phyloP scores from a whole-genome alignment of 441 rosid genomes.

The Croton laevigatus region DNA sequence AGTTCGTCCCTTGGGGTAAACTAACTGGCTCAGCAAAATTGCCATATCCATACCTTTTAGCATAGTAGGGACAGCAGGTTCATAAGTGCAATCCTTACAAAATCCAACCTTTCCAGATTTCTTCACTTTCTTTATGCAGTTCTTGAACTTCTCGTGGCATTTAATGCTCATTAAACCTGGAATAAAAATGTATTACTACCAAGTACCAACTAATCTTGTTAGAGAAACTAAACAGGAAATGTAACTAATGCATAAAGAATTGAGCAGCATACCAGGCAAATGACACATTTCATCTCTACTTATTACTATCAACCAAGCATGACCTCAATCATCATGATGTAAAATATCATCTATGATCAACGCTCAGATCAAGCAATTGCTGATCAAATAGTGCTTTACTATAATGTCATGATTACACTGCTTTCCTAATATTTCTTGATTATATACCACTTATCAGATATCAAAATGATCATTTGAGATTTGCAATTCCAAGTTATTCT shows the following conservation, averaged over 20 bases:
- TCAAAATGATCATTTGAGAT: background rate
- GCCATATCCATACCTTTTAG: slow-evolving; percentile 94
- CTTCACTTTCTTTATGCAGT: slow-evolving; percentile 66
- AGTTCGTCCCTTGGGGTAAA: slow-evolving; percentile 53
- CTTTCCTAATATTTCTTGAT: background rate
- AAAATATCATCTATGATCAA: background rate
- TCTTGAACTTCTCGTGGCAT: slow-evolving; percentile 87
- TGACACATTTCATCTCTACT: too few species aligned
- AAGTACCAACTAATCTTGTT: background rate
- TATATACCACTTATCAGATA: background rate
- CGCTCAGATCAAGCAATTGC: background rate
- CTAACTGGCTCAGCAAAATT: slow-evolving; percentile 65
- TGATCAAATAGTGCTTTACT: background rate
- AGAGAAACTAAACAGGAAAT: background rate
- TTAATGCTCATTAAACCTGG: slow-evolving; percentile 59
- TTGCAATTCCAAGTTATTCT: background rate
- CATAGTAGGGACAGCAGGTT: slow-evolving; percentile 78
- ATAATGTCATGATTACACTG: background rate
- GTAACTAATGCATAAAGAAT: background rate
- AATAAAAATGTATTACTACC: background rate
- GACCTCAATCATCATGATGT: background rate
- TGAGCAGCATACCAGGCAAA: background rate
- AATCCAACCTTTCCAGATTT: slow-evolving; percentile 75
- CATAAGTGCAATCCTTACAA: slow-evolving; percentile 63
- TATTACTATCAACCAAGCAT: too few species aligned